phyloP scores from a whole-genome alignment of 1,284 basidiomycete species.

The Phlebopus sp. region DNA sequence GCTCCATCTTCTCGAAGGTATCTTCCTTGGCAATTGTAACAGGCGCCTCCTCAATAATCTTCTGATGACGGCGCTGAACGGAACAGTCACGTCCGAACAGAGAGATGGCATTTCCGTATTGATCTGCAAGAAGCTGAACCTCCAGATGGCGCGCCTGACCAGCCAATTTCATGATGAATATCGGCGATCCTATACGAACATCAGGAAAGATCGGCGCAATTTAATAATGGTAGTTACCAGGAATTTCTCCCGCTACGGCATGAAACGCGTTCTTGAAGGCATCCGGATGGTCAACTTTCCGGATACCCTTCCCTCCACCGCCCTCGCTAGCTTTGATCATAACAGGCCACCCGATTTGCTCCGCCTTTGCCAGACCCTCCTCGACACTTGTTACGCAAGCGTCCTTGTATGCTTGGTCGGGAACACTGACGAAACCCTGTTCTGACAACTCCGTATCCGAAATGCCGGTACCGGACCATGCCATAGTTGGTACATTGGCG shows the following conservation, averaged over 20 bases:
- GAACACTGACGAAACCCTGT: conserved; percentile 91
- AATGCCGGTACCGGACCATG: conserved; percentile 98
- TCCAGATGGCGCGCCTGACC: conserved; percentile 97
- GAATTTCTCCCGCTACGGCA: conserved; percentile 95
- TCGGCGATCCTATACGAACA: conserved; percentile 78
- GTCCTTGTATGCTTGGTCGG: conserved; percentile 85
- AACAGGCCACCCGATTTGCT: conserved; percentile 93
- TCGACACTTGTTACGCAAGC: conserved; percentile 92
- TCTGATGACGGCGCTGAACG: conserved; percentile 98
- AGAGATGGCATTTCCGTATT: conserved; percentile 99
- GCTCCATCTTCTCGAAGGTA: conserved; percentile 96
- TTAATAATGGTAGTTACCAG: conserved; percentile 53
- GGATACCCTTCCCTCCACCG: conserved; percentile 98
- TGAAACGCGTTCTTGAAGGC: conserved; percentile 93
- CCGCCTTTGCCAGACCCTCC: conserved; percentile 82
- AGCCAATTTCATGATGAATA: conserved; percentile 99
- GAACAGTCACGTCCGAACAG: conserved; percentile 99
- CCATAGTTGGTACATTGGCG: conserved; percentile 97
- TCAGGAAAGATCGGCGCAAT: conserved; percentile 16
- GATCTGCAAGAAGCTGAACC: conserved; percentile 97
- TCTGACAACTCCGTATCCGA: conserved; percentile 84
- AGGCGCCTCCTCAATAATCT: conserved; percentile 99
- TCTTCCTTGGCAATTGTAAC: conserved; percentile 94
- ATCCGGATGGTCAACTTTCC: conserved; percentile 84
- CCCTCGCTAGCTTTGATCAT: conserved; percentile 99